A percentile compares a stretch with the other conserved stretches of the same genome.
Evolutionary conservation across 2,329 filamentous ascomycete genomes (phyloP).

Genomic region (Monilinia fructigena): DNA sequence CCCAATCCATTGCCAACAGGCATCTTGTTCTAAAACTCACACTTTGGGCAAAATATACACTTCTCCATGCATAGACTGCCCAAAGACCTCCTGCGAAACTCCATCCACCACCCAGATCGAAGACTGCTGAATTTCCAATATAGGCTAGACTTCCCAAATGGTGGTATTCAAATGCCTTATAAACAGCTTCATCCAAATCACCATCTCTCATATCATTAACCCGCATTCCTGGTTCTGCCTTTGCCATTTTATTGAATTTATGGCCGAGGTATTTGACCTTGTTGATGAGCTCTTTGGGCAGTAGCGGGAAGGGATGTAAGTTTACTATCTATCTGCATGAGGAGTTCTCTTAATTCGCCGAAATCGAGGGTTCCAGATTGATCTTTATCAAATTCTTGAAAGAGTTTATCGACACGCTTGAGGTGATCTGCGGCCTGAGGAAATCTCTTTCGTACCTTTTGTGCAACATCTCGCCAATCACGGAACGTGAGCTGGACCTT

Average conservation of each 20-base stretch:
- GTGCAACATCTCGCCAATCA: conserved; percentile 85
- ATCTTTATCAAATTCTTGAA: conserved; percentile 89
- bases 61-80: conserved; percentile 94
- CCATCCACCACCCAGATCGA: conserved; percentile 78
- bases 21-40: conserved; percentile 88
- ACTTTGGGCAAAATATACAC: conserved; percentile 95
- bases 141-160: conserved; percentile 93
- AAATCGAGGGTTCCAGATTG: conserved; percentile 92
- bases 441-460: conserved; percentile 81
- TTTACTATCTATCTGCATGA: conserved; percentile 91
- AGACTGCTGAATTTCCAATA: conserved; percentile 93
- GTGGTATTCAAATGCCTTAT: conserved; percentile 91
- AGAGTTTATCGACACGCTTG: conserved; percentile 85
- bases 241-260: conserved; percentile 90
- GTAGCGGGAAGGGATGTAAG: conserved; percentile 93
- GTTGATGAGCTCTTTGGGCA: conserved; percentile 93
- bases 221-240: conserved; percentile 69
- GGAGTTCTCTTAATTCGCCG: conserved; percentile 81
- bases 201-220: conserved; percentile 83
- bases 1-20: conserved; percentile 96
- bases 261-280: conserved; percentile 85
- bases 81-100: conserved; percentile 79
- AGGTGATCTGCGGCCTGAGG: conserved; percentile 87
- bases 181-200: conserved; percentile 86
- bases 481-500: conserved; percentile 81